Percentiles rank a stretch among this genome's conserved stretches.
Evolutionary conservation across 2,329 filamentous ascomycete genomes (phyloP).

Genomic region (Aspergillus texensis): DNA sequence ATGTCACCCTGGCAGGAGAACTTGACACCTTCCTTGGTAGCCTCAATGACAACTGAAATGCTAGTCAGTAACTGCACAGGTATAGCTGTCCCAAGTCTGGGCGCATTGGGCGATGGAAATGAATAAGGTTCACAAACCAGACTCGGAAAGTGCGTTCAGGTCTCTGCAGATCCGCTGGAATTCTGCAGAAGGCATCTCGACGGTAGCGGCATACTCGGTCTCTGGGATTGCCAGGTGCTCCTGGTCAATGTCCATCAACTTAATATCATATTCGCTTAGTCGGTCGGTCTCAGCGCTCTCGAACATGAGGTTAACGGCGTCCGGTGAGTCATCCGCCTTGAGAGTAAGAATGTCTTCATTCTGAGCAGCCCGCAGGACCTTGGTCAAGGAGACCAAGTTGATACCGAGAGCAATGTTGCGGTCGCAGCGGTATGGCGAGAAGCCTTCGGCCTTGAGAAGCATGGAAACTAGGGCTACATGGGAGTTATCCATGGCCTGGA

Average conservation of each 20-base stretch:
- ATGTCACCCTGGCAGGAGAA: constrained; percentile 94
- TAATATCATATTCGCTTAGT: constrained; percentile 98
- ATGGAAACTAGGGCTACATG: constrained; percentile 98
- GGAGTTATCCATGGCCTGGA: constrained; percentile 99
- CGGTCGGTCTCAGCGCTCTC: constrained; percentile 87
- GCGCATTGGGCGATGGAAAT: not conserved
- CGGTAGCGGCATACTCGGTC: constrained; percentile 94
- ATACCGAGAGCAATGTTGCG: constrained; percentile 98
- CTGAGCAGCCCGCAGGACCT: constrained; percentile 92
- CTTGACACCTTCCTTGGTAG: constrained; percentile 94
- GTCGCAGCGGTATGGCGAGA: constrained; percentile 95
- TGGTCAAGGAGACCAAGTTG: constrained; percentile 94
- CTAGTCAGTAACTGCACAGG: not conserved
- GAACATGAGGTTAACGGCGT: constrained; percentile 93
- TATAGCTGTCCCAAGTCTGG: not conserved
- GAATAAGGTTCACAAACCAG: constrained; percentile 63
- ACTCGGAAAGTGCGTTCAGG: constrained; percentile 89
- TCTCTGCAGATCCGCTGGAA: constrained; percentile 96
- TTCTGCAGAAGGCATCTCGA: constrained; percentile 83
- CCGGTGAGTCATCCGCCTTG: constrained; percentile 95
- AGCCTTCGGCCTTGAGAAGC: constrained; percentile 94
- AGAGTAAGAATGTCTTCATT: constrained; percentile 93
- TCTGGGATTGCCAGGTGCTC: constrained; percentile 98
- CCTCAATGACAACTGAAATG: constrained; percentile 82
- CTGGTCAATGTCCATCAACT: constrained; percentile 99